Base-by-base conservation (phyloP, 768 basidiomycete genomes). In the Russula earlei region DNA sequence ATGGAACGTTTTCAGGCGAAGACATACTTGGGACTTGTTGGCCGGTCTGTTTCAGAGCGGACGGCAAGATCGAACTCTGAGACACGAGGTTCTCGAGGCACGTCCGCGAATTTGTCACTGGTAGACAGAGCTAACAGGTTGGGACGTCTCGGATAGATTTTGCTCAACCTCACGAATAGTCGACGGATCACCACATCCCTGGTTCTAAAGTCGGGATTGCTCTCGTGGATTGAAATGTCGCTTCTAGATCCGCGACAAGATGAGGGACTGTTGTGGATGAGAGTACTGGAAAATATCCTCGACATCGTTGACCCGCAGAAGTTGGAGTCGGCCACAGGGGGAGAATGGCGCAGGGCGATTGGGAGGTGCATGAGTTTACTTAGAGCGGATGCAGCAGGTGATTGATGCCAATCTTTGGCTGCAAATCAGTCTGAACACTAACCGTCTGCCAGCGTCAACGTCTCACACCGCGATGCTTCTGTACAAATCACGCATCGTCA, bases 1-100 rank as follows among this genome's bases (percentile, higher is more conserved):
- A 64, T 96, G 93, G 92, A 76, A 75, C 31, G 77, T 91, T 2
- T 67, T 94, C 52, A 83, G 83, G 63, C 75, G 90, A 43, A 72
- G 93, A 25, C 88, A 92, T 65, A 91, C 89, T 0, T 95, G 91
- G 87, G 90, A 91, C 59, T 72, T 95, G 27, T 69, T 95, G 2
- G 85, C 91, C 1, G 90, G 87, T 56, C 66, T 93, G 48, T 92
- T 84, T 69, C 85, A 90, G 60, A 81, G 82, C 56, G 80, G 80
- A 0, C 67, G 72, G 42, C 68, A 71, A 3, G 87, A 91, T 54
- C 56, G 64, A 0, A 49, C 71, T 1, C 64, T 88, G 58, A 75
- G 85, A 15, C 71, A 71, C 42, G 75, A 78, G 2, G 80, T 91
- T 34, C 67, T 91, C 5, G 87, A 88, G 75, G 88, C 85, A 58